Evolutionary conservation across 176 grass and related monocot species (phyloP), one percentile per base, ranked within the genome.

Genomic region (Aechmea fasciata): DNA sequence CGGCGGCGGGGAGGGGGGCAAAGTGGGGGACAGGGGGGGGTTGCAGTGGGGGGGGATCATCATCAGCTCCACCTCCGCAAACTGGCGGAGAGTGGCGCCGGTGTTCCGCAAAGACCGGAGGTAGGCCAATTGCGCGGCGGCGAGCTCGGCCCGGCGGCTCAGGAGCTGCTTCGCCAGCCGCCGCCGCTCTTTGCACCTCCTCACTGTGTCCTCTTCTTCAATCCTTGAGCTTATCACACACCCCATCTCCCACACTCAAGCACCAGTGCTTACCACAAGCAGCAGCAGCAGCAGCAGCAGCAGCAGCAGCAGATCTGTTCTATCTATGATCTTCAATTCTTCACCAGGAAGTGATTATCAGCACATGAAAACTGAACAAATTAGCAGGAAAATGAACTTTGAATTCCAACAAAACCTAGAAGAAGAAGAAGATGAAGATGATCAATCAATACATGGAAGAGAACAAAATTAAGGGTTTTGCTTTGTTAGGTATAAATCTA

Each of bases 131-230:
- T 99, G 87, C 10, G 84, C 77, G 26, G 77, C 80, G 28, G 90
- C 87, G 79, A 99, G 82, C 67, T 86, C 84, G 47, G 78, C 75
- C 10, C 95, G 82, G 48, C 82, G 77, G 48, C 67, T 77, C 71
- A 90, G 77, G 0, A 99, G 87, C 52, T 88, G 86, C 80, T 99
- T 99, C 86, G 90, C 86, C 25, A 99, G 90, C 66, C 83, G 87
- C 80, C 41, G 85, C 79, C 95, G 83, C 74, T 94, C 84, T 77
- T 85, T 99, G 85, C 87, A 88, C 73, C 87, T 83, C 84, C 82
- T 80, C 49, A 94, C 84, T 0, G 80, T 76, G 78, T 99, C 95
- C 67, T 94, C 90, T 20, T 90, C 85, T 74, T 90, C 84, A 64
- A 92, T 76, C 74, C 83, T 99, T 8, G 90, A 99, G 25, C 79